These are phyloP conservation scores for Annulohypoxylon stygium DNA, from an alignment of 495 filamentous ascomycete genomes.

Conservation along the genomic window DNA sequence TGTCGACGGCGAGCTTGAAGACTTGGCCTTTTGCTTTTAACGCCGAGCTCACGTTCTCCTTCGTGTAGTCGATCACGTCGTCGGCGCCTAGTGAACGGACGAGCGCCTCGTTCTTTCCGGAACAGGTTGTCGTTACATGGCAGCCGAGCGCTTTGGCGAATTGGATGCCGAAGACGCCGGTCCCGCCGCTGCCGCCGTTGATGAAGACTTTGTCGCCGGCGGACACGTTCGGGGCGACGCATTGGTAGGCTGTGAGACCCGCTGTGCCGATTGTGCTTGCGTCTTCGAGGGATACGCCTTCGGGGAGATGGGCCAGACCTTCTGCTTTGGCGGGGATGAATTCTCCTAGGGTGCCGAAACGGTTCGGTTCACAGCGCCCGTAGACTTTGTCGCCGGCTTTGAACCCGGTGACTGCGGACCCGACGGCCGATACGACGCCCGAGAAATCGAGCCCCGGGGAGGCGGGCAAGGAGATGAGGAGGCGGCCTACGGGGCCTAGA, in stretches of 20 bases:
- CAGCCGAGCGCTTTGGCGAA: conserved; percentile 74
- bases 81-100: conserved; percentile 73
- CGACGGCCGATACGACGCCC: conserved; percentile 66
- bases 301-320: conserved; percentile 60
- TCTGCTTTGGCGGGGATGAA: conserved; percentile 56
- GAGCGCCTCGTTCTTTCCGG: conserved; percentile 68
- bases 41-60: conserved; percentile 60
- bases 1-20: conserved; percentile 72
- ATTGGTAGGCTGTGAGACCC: conserved; percentile 71
- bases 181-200: conserved; percentile 75
- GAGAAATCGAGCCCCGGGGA: conserved; percentile 74
- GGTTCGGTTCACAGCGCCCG: conserved; percentile 58
- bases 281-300: conserved; percentile 63
- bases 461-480: conserved; percentile 60
- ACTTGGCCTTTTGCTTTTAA: conserved; percentile 64
- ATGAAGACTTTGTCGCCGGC: conserved; percentile 72
- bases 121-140: conserved; percentile 72
- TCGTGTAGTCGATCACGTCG: conserved; percentile 77
- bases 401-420: conserved; percentile 53
- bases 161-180: conserved; percentile 72
- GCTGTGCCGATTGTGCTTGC: conserved; percentile 68
- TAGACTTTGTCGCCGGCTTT: conserved; percentile 68
- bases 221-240: conserved; percentile 67
- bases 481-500: conserved; percentile 57
- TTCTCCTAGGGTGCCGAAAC: conserved; percentile 68